These are phyloP conservation scores for Spatholobus suberectus DNA, from an alignment of 306 rosid genomes.

Conservation along the genomic window DNA sequence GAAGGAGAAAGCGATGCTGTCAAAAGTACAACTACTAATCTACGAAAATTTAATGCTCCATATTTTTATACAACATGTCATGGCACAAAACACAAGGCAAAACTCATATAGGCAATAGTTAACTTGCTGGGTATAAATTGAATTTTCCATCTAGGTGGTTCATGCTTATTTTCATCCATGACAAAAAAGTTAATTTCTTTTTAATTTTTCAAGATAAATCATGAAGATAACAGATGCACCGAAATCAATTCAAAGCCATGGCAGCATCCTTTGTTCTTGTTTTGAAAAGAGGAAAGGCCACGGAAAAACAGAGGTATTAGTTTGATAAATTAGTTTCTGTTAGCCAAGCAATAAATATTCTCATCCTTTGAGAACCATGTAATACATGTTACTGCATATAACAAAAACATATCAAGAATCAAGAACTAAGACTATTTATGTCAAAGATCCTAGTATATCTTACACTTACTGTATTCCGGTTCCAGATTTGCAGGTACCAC, in stretches of 20 bases:
- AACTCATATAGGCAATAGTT: conserved; percentile 2
- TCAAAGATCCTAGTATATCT: conserved; percentile 39
- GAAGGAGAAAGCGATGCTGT: conserved; percentile 6
- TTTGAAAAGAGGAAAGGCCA: not conserved
- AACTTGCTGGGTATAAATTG: not conserved
- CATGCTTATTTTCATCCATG: not conserved
- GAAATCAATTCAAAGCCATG: not conserved
- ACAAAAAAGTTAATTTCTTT: not conserved
- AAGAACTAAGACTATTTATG: not conserved
- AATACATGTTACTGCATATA: not conserved
- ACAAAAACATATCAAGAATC: not conserved
- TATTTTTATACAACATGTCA: not conserved
- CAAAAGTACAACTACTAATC: not conserved
- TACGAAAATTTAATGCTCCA: not conserved
- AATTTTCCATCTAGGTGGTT: not conserved
- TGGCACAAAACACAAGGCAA: conserved; percentile 24
- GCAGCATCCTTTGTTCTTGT: not conserved
- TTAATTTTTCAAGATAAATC: not conserved
- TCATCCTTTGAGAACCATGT: not conserved
- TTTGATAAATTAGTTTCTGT: not conserved
- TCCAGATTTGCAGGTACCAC: conserved; percentile 74
- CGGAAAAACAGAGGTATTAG: not conserved
- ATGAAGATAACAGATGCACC: not conserved
- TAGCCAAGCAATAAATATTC: not conserved
- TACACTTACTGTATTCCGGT: conserved; percentile 81